A percentile compares a stretch with the other conserved stretches of the same genome.
Conservation (phyloP, 176 grass and related monocot genomes). For the Ananas comosus region DNA sequence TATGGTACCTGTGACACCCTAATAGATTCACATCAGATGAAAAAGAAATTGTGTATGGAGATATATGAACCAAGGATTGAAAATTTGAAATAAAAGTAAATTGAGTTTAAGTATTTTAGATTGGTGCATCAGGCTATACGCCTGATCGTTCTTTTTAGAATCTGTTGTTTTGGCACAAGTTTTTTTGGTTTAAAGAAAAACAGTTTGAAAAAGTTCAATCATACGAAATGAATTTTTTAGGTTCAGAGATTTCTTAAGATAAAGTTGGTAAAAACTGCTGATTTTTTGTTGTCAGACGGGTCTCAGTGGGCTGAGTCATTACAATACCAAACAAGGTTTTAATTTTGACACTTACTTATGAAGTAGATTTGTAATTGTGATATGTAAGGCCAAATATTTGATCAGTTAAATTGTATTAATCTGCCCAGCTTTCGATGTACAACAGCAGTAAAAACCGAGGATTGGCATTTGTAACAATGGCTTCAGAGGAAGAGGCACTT, state of each 20-base stretch:
- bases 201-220: background rate
- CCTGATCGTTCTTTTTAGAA: too few relatives aligned
- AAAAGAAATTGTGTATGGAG: too few relatives aligned
- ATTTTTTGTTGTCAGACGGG: too few relatives aligned
- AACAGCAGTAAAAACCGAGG: conserved; percentile 76
- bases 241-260: background rate
- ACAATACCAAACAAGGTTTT: too few relatives aligned
- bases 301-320: too few relatives aligned
- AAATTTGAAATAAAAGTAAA: too few relatives aligned
- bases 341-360: background rate
- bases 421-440: conserved; percentile 75
- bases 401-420: background rate
- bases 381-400: background rate
- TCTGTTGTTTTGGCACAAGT: background rate
- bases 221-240: background rate
- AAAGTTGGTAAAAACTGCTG: too few relatives aligned
- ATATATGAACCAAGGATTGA: too few relatives aligned
- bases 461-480: conserved; percentile 89
- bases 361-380: background rate
- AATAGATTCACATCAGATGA: too few relatives aligned
- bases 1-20: too few relatives aligned
- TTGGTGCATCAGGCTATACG: too few relatives aligned
- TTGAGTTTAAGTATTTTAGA: too few relatives aligned
- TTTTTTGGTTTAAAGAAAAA: background rate
- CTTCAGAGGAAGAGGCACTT: conserved; percentile 68